phyloP scores from a whole-genome alignment of 352 stramenopile genomes.

The Globisporangium camurandrum region DNA sequence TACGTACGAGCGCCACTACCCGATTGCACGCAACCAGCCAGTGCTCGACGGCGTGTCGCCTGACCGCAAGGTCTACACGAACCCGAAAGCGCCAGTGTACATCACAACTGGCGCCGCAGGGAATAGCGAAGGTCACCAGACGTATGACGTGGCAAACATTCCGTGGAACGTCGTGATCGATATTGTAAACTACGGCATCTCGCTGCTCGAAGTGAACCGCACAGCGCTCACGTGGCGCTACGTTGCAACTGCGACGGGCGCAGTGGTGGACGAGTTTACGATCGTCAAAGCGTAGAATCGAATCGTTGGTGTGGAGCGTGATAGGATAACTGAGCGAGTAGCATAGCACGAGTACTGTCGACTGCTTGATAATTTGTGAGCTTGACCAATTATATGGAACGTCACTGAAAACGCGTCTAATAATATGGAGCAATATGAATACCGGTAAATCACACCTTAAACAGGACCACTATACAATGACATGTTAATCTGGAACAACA shows the following conservation, averaged over 20 bases:
- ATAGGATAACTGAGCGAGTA: no score
- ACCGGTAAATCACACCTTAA: no score
- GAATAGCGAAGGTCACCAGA: slow-evolving; percentile 40
- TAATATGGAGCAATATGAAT: no score
- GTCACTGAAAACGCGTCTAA: no score
- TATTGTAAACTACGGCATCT: slow-evolving; percentile 27
- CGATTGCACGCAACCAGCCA: slow-evolving; percentile 31
- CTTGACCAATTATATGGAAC: no score
- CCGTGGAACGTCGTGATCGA: slow-evolving; percentile 62
- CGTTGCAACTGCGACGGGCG: slow-evolving; percentile 12
- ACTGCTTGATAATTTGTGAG: no score
- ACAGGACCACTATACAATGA: no score
- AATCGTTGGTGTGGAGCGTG: no score
- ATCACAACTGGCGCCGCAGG: slow-evolving; percentile 52
- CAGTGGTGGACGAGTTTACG: slow-evolving; percentile 16
- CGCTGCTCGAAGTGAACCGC: slow-evolving; percentile 3
- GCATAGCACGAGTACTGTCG: no score
- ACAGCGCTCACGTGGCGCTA: slow-evolving; percentile 21
- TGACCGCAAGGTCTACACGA: slow-evolving; percentile 48
- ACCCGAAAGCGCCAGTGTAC: slow-evolving; percentile 57
- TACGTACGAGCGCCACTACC: slow-evolving; percentile 73
- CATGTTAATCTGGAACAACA: no score
- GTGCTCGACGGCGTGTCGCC: slow-evolving; percentile 38
- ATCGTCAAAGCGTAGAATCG: no score
- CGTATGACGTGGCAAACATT: not conserved